Base-by-base conservation (phyloP, 371 early-diverging fungal genomes). In the Mortierella sp. region DNA sequence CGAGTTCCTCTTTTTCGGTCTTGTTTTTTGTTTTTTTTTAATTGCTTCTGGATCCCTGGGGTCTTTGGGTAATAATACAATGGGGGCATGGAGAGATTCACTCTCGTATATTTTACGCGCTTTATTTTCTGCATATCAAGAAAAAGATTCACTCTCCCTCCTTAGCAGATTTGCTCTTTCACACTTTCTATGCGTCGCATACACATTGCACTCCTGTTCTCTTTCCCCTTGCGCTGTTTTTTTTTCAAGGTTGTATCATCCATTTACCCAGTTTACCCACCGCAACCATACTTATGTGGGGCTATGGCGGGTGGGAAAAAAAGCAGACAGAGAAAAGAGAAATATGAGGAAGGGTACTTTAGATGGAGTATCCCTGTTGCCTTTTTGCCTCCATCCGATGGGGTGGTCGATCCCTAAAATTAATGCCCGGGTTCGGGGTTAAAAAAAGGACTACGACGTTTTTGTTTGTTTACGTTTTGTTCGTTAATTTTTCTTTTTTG, bases 251-350 rank as follows among this genome's bases (percentile, higher is more conserved):
- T 60, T 60, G 60, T 26, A 60, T 31, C 60, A 60, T 65, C 38
- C 38, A 21, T 65, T 65, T 38, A 65, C 38, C 65, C 65, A 65
- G 31, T 65, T 65, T 65, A 65, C 24, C 65, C 65, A 65, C 24
- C 19, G 63, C 28, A 65, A 38, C 38, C 65, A 21, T 65, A 38
- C 38, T 38, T 38, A 21, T 63, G 34, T 28, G 65, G 65, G 65
- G 63, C 14, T 16, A 4, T 19, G 31, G 54, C 5, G 7, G 14
- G 21, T 21, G 54, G 24, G 54, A 4, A 58, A 26, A 13, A 28
- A 58, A 28, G 26, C n/a, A 19, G 26, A 57, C 9, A 26, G 57
- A 57, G 57, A 58, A 58, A 48, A 14, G 48, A 48, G 48, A 11
- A 48, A 48, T 28, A 58, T 38, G 42, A 38, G 1, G 42, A 38